Conservation (phyloP, 2,329 filamentous ascomycete species). For the Monosporascus sp. region DNA sequence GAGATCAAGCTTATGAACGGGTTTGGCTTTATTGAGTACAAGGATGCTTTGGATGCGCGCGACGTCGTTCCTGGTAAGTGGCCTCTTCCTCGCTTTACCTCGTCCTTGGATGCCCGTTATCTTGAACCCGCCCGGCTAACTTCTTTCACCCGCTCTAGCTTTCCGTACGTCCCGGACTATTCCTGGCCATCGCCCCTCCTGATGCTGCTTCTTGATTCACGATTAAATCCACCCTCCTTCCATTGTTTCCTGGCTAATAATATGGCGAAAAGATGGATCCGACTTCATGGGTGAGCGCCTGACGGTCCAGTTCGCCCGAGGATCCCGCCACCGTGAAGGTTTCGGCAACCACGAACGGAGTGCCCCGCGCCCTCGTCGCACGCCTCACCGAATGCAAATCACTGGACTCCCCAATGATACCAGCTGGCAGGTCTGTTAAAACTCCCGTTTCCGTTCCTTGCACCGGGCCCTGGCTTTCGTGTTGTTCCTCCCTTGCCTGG, state of each 20-base stretch:
- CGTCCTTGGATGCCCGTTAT: background rate
- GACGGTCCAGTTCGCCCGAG: slow-evolving; percentile 96
- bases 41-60: slow-evolving; percentile 95
- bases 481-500: slow-evolving; percentile 18
- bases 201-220: slow-evolving; percentile 9
- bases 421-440: slow-evolving; percentile 98
- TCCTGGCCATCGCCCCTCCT: slow-evolving; percentile 28
- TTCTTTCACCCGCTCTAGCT: slow-evolving; percentile 34
- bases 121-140: slow-evolving; percentile 15
- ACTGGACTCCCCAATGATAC: slow-evolving; percentile 95
- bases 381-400: slow-evolving; percentile 94
- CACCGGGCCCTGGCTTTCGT: slow-evolving; percentile 28
- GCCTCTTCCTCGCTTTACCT: slow-evolving; percentile 12
- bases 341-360: slow-evolving; percentile 51
- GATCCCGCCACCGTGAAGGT: slow-evolving; percentile 55
- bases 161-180: slow-evolving; percentile 50
- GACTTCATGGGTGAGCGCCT: slow-evolving; percentile 97
- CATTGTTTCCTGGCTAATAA: slow-evolving; percentile 31
- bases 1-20: slow-evolving; percentile 99
- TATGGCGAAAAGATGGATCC: slow-evolving; percentile 69
- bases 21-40: slow-evolving; percentile 99
- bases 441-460: slow-evolving; percentile 46
- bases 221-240: background rate
- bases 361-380: slow-evolving; percentile 78
- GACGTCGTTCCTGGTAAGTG: slow-evolving; percentile 93